These are phyloP conservation scores for Dothiorella sarmentorum DNA, from an alignment of 2,329 filamentous ascomycete genomes.

Conservation along the genomic window DNA sequence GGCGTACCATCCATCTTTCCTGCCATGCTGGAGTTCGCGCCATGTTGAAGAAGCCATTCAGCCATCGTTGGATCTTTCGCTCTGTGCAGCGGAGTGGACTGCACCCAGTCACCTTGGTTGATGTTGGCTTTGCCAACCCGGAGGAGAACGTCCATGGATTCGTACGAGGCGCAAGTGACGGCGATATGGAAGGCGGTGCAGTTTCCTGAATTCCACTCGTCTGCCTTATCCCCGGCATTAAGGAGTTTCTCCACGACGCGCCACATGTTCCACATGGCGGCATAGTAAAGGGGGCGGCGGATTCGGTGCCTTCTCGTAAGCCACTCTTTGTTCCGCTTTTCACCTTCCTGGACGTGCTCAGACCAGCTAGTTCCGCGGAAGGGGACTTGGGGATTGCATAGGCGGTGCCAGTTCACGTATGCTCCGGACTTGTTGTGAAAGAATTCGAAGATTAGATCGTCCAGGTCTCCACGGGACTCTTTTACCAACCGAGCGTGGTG, in stretches of 20 bases:
- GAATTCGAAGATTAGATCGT: neutral
- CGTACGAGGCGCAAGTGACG: neutral
- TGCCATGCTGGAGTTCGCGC: neutral
- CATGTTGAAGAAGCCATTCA: neutral
- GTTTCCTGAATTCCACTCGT: neutral
- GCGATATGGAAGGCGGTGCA: neutral
- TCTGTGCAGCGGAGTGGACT: neutral
- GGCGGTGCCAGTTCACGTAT: neutral
- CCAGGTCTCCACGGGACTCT: neutral
- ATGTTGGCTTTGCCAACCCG: neutral
- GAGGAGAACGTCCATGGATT: neutral
- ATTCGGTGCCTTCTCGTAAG: neutral
- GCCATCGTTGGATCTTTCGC: neutral
- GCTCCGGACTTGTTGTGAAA: neutral
- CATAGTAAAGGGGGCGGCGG: neutral
- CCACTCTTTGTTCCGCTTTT: neutral
- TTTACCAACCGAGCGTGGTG: neutral
- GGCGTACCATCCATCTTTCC: neutral
- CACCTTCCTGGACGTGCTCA: neutral
- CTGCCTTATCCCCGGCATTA: neutral
- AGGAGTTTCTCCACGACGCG: neutral
- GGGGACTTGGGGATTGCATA: neutral
- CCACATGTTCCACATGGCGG: neutral
- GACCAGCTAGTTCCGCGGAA: neutral
- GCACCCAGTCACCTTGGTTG: neutral